These are phyloP conservation scores for Millerozyma miso DNA, from an alignment of 805 yeast genomes.

Conservation along the genomic window DNA sequence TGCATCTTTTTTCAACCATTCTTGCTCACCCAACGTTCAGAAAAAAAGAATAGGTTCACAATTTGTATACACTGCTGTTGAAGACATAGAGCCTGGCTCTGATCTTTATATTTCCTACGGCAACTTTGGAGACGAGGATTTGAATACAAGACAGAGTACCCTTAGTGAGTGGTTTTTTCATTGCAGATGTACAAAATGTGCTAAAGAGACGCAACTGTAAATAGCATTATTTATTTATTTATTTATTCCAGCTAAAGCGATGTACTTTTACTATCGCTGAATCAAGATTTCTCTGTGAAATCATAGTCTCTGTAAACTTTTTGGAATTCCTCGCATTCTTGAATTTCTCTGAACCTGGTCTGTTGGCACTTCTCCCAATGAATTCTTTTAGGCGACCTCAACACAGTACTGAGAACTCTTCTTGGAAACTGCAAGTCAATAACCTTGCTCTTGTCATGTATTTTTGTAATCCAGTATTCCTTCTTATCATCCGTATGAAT, in stretches of 20 bases:
- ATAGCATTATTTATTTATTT: background rate
- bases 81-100: conserved; percentile 38
- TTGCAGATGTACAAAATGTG: conserved; percentile 51
- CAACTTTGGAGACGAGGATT: conserved; percentile 40
- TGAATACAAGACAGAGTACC: conserved; percentile 36
- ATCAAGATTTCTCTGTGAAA: conserved; percentile 28
- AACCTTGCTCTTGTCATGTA: conserved; percentile 24
- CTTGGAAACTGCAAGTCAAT: conserved; percentile 84
- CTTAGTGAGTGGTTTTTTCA: conserved; percentile 56
- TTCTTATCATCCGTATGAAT: conserved; percentile 16
- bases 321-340: conserved; percentile 63
- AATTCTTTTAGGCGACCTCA: conserved; percentile 57
- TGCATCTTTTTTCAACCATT: conserved; percentile 66
- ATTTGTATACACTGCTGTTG: conserved; percentile 40
- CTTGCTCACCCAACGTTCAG: conserved; percentile 53
- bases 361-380: conserved; percentile 81
- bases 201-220: conserved; percentile 11
- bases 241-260: background rate
- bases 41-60: conserved; percentile 39
- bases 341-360: conserved; percentile 53
- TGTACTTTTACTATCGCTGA: background rate
- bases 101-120: conserved; percentile 63
- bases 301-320: conserved; percentile 51
- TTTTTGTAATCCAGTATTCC: conserved; percentile 15
- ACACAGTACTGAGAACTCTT: conserved; percentile 62